Evolutionary conservation across 2,329 filamentous ascomycete genomes (phyloP), one percentile per base, ranked within the genome.

Genomic region (Aspergillus sp.): DNA sequence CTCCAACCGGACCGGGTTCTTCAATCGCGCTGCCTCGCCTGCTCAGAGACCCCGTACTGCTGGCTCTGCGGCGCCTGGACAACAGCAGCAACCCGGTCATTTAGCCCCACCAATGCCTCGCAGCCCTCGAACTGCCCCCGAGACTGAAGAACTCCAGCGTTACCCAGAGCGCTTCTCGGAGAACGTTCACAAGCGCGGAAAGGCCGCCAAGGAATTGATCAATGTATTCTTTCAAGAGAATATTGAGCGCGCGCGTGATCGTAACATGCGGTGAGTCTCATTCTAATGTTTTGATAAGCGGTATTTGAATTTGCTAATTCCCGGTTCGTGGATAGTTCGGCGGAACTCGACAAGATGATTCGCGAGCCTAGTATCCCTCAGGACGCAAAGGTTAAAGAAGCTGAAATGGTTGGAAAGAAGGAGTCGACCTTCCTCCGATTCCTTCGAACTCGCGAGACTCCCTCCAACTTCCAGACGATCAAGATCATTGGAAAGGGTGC

Each of bases 401-500:
- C 91, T 82, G 90, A 91, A 65, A 91, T 89, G 65, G 90, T 93
- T 68, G 91, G 93, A 59, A 90, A 91, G 72, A 92, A 93, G 71
- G 94, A 98, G 78, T 92, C 91, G 54, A 91, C 93, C 72, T 98
- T 97, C 78, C 83, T 99, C 66, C 92, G 94, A 45, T 97, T 98
- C 83, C 83, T 98, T 72, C 89, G 94, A 60, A 97, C 94, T 60
- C 94, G 92, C 78, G 93, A 98, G 76, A 90, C 90, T 78, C 93
- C 94, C 11, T 89, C 94, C 69, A 98, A 98, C 81, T 99, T 98
- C 84, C 88, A 89, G 66, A 98, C 94, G 1, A 85, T 98, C 79
- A 98, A 98, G 84, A 94, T 98, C 70, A 99, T 99, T 71, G 95
- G 95, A 74, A 99, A 99, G 84, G 95, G 95, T 79, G 95, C 95